Percentiles rank a stretch among this genome's conserved stretches.
Evolutionary conservation across 1,284 basidiomycete genomes (phyloP).

Genomic region (Pseudozyma sp.): DNA sequence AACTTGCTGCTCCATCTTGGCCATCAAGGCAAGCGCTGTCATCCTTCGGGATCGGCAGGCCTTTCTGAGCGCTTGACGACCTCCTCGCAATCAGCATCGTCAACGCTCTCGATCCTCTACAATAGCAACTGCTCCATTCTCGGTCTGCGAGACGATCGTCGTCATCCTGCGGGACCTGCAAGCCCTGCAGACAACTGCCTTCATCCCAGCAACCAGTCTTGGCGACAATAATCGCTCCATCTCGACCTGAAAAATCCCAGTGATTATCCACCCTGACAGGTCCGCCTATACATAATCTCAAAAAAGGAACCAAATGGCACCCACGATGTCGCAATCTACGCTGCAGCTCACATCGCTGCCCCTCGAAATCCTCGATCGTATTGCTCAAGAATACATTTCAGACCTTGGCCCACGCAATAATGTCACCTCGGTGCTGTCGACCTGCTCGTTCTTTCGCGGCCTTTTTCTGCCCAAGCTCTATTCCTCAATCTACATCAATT

Average conservation of each 20-base stretch:
- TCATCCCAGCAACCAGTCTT: no score
- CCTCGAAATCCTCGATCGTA: constrained; percentile 30
- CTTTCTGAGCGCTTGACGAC: no score
- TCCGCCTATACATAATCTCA: not conserved
- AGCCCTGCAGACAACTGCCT: no score
- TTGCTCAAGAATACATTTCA: constrained; percentile 19
- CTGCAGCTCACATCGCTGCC: constrained; percentile 19
- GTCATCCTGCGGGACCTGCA: no score
- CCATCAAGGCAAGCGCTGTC: no score
- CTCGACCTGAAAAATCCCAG: no score
- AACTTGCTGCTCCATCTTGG: not conserved
- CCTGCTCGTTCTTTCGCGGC: constrained; percentile 18
- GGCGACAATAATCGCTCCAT: no score
- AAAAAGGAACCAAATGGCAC: not conserved
- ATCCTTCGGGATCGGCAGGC: not conserved
- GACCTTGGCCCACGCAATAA: constrained; percentile 9
- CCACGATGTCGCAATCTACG: constrained; percentile 1
- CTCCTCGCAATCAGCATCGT: no score
- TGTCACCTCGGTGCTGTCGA: constrained; percentile 16
- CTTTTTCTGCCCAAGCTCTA: constrained; percentile 38
- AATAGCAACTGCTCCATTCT: no score
- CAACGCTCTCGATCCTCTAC: no score
- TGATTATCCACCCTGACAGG: no score
- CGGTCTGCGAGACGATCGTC: no score
- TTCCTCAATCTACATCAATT: constrained; percentile 22